Conservation (phyloP, 352 stramenopile species). For the Paralagenidium karlingii region DNA sequence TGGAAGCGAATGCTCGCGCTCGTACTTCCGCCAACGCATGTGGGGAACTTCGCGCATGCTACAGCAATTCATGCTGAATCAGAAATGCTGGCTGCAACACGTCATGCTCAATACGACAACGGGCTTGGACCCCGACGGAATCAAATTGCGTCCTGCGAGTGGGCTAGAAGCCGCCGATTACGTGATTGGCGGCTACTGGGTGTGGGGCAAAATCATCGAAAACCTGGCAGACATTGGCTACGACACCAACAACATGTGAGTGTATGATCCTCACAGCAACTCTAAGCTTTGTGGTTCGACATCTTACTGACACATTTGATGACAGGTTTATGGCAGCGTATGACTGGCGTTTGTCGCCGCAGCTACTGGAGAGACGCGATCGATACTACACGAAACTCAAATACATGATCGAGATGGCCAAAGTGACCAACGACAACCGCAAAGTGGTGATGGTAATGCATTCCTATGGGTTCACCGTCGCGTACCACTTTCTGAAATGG, state of each 20-base stretch:
- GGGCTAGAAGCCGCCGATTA: conserved; percentile 90
- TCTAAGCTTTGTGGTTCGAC: neutral
- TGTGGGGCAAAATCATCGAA: conserved; percentile 88
- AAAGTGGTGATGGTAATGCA: conserved; percentile 91
- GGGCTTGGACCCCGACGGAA: conserved; percentile 78
- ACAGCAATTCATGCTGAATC: conserved; percentile 81
- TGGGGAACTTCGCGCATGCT: conserved; percentile 87
- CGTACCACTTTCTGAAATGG: conserved; percentile 95
- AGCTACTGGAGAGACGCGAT: conserved; percentile 66
- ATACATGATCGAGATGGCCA: conserved; percentile 84
- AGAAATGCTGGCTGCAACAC: conserved; percentile 89
- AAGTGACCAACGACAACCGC: conserved; percentile 34
- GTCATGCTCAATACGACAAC: conserved; percentile 85
- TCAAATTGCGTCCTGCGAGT: conserved; percentile 65
- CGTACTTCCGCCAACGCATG: conserved; percentile 87
- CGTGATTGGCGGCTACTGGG: conserved; percentile 91
- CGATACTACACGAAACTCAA: conserved; percentile 90
- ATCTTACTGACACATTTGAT: neutral
- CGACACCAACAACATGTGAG: conserved; percentile 84
- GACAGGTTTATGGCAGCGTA: conserved; percentile 65
- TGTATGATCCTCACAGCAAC: neutral
- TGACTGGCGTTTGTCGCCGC: conserved; percentile 74
- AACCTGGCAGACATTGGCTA: conserved; percentile 89
- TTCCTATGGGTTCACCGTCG: conserved; percentile 86
- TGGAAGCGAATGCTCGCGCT: conserved; percentile 72